phyloP scores from a whole-genome alignment of 495 filamentous ascomycete genomes.

The Neurospora sp. region DNA sequence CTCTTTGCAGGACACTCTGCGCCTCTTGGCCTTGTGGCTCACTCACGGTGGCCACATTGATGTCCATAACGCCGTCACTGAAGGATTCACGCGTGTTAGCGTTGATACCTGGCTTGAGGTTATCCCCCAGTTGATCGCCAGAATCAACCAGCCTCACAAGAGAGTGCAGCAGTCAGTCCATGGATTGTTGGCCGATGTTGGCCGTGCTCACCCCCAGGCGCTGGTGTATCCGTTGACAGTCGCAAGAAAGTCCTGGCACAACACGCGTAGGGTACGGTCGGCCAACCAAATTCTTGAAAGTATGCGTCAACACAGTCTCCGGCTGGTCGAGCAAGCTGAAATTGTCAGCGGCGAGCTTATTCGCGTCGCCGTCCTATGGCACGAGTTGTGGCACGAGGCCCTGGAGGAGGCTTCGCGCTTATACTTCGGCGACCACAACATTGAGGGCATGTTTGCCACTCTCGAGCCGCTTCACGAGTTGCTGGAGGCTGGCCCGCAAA shows the following conservation, averaged over 20 bases:
- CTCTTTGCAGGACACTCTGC: slow-evolving; percentile 88
- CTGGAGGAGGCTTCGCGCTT: slow-evolving; percentile 91
- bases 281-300: slow-evolving; percentile 92
- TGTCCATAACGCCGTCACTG: slow-evolving; percentile 75
- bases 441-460: slow-evolving; percentile 91
- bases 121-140: slow-evolving; percentile 91
- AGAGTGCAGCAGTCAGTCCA: slow-evolving; percentile 82
- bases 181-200: slow-evolving; percentile 81
- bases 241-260: slow-evolving; percentile 79
- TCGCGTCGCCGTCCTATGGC: slow-evolving; percentile 92
- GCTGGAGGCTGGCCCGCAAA: slow-evolving; percentile 82
- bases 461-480: slow-evolving; percentile 84
- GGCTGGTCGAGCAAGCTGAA: slow-evolving; percentile 89
- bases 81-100: slow-evolving; percentile 81
- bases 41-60: slow-evolving; percentile 80
- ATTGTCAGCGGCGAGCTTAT: slow-evolving; percentile 91
- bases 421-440: slow-evolving; percentile 89
- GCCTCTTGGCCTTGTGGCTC: slow-evolving; percentile 92
- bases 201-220: slow-evolving; percentile 90
- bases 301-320: slow-evolving; percentile 92
- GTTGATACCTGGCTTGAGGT: slow-evolving; percentile 98
- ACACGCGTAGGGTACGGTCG: slow-evolving; percentile 69
- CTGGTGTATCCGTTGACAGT: slow-evolving; percentile 98
- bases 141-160: slow-evolving; percentile 89
- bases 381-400: slow-evolving; percentile 98